phyloP scores from a whole-genome alignment of 148 eudicot genomes.

The Heliosperma pusillum region DNA sequence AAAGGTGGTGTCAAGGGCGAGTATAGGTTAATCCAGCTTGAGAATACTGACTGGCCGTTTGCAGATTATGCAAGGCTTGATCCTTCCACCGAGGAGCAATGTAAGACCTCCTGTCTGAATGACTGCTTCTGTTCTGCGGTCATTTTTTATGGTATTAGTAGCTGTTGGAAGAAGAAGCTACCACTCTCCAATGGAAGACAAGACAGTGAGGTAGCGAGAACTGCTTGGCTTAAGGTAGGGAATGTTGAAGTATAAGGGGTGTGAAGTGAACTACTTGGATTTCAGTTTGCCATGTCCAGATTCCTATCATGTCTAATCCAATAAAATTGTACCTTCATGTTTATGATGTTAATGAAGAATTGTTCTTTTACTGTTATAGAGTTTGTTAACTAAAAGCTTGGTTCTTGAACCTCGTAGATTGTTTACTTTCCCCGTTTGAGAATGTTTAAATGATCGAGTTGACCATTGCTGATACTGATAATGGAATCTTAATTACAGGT shows the following conservation, averaged over 20 bases:
- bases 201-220: not conserved
- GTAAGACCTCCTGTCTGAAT: slow-evolving; percentile 32
- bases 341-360: too few relatives aligned
- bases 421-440: too few relatives aligned
- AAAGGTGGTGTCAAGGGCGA: not conserved
- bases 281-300: too few relatives aligned
- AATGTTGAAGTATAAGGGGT: not conserved
- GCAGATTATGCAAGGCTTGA: slow-evolving; percentile 27
- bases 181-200: slow-evolving; percentile 30
- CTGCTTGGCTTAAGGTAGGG: slow-evolving; percentile 9
- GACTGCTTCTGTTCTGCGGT: slow-evolving; percentile 55
- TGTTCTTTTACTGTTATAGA: too few relatives aligned
- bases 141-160: not conserved
- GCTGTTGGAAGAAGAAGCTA: slow-evolving; percentile 31
- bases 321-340: too few relatives aligned
- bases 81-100: slow-evolving; percentile 8
- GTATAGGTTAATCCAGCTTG: slow-evolving; percentile 24
- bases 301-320: too few relatives aligned
- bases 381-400: too few relatives aligned
- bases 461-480: too few relatives aligned
- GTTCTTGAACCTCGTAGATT: too few relatives aligned
- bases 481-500: too few relatives aligned
- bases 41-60: slow-evolving; percentile 29
- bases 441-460: too few relatives aligned
- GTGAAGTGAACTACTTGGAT: too few relatives aligned